Conservation (phyloP, 192 early-diverging fungal species). For the Backusella parvicylindrica region DNA sequence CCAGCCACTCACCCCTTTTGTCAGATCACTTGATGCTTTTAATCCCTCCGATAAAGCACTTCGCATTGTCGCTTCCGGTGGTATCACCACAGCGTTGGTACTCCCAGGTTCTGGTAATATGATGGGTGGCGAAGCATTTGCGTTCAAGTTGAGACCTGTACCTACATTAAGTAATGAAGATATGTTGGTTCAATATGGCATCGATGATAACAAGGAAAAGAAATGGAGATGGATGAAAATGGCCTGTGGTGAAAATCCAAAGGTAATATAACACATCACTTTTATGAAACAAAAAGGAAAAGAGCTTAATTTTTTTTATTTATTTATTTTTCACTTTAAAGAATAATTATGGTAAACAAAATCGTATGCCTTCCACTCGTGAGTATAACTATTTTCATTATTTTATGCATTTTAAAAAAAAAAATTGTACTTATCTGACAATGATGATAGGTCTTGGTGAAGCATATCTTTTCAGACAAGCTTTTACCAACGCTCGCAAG, state of each 20-base stretch:
- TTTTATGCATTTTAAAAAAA: not conserved
- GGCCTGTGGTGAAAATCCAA: constrained; percentile 83
- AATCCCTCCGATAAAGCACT: constrained; percentile 62
- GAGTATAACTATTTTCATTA: constrained; percentile 8
- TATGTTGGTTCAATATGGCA: constrained; percentile 49
- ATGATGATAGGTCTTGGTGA: constrained; percentile 47
- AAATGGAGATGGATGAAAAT: constrained; percentile 76
- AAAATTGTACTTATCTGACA: no score
- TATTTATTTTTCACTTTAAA: not conserved
- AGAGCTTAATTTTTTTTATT: not conserved
- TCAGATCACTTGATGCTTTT: constrained; percentile 67
- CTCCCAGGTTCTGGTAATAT: constrained; percentile 71
- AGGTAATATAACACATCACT: constrained; percentile 20
- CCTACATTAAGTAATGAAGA: constrained; percentile 56
- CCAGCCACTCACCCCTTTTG: constrained; percentile 55
- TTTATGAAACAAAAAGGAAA: not conserved
- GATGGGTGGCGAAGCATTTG: constrained; percentile 75
- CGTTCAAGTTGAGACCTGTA: constrained; percentile 58
- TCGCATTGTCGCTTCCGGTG: constrained; percentile 59
- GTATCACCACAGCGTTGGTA: constrained; percentile 71
- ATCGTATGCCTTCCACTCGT: constrained; percentile 41
- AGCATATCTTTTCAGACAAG: constrained; percentile 62
- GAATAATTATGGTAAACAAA: constrained; percentile 10
- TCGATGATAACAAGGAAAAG: constrained; percentile 44
- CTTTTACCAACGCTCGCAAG: constrained; percentile 48